Conservation (phyloP, 768 basidiomycete species). For the Phaeotremella skinneri region DNA sequence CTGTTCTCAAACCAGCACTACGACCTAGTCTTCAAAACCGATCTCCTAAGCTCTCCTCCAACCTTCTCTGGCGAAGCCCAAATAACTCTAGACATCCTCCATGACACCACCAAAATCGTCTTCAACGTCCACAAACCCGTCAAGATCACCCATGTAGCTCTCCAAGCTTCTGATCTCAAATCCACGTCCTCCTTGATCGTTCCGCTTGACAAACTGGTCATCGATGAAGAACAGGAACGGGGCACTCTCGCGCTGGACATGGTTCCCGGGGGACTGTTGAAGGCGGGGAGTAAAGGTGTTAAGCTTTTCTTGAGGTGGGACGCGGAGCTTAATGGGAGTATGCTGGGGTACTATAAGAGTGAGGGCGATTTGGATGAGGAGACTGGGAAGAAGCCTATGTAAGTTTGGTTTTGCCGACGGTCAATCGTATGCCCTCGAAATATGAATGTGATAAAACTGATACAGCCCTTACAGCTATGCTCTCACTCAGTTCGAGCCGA, state of each 20-base stretch:
- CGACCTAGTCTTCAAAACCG: conserved; percentile 55
- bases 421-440: not conserved
- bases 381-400: conserved; percentile 61
- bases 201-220: conserved; percentile 51
- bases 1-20: conserved; percentile 39
- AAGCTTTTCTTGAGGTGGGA: conserved; percentile 68
- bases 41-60: conserved; percentile 65
- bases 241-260: conserved; percentile 62
- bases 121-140: conserved; percentile 81
- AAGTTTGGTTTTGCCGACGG: conserved; percentile 12
- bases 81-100: conserved; percentile 31
- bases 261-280: conserved; percentile 64
- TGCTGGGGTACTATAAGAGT: conserved; percentile 61
- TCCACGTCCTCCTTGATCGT: conserved; percentile 29
- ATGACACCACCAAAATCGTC: conserved; percentile 47
- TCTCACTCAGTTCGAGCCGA: conserved; percentile 93
- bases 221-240: conserved; percentile 67
- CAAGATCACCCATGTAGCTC: conserved; percentile 60
- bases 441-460: conserved; percentile 54
- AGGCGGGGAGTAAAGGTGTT: conserved; percentile 54
- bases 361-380: conserved; percentile 54
- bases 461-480: conserved; percentile 52
- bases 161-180: conserved; percentile 38
- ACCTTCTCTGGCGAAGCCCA: conserved; percentile 63
- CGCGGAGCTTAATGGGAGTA: conserved; percentile 64